Evolutionary conservation across 768 basidiomycete genomes (phyloP).

Genomic region (Psilocybe cubensis): DNA sequence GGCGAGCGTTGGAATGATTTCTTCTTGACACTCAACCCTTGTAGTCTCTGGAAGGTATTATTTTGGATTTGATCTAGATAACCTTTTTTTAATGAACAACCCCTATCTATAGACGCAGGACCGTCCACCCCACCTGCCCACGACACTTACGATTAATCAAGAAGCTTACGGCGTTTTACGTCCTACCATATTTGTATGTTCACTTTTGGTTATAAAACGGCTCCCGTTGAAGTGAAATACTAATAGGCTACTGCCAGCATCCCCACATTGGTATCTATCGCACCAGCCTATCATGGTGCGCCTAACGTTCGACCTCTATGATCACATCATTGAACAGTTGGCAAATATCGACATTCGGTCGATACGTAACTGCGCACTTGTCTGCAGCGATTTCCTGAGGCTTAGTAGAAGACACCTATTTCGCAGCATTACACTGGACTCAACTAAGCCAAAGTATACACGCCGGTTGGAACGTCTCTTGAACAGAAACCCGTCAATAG

Average conservation of each 20-base stretch:
- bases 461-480: constrained; percentile 10
- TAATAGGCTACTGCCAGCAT: no score
- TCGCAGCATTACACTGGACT: constrained; percentile 9
- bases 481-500: constrained; percentile 11
- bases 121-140: not conserved
- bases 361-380: constrained; percentile 11
- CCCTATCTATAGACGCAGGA: not conserved
- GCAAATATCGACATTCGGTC: constrained; percentile 10
- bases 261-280: not conserved
- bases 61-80: not conserved
- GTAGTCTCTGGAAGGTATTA: constrained; percentile 11
- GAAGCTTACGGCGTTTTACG: not conserved
- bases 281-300: not conserved
- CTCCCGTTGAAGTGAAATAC: no score
- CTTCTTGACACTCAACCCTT: constrained; percentile 6
- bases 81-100: not conserved
- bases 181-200: not conserved
- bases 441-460: not conserved
- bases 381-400: constrained; percentile 6
- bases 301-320: constrained; percentile 16
- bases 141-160: constrained; percentile 1
- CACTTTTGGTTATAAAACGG: no score
- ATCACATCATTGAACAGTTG: constrained; percentile 13
- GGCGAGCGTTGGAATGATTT: not conserved
- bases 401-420: constrained; percentile 20